Percentiles rank a stretch among this genome's conserved stretches.
Evolutionary conservation across 495 filamentous ascomycete genomes (phyloP).

Genomic region (Rhypophila decipiens): DNA sequence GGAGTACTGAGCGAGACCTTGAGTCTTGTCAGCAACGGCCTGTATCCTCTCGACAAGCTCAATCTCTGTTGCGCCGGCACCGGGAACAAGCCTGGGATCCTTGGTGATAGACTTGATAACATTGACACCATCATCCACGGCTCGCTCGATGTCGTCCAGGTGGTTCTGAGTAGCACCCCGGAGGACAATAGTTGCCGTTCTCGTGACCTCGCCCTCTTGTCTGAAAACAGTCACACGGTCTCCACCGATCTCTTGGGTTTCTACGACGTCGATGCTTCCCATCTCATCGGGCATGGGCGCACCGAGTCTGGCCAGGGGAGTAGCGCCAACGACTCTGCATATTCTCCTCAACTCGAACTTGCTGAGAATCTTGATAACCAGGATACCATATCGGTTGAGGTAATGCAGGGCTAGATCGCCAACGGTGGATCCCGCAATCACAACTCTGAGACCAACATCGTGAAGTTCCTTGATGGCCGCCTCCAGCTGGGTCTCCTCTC

Average conservation of each 20-base stretch:
- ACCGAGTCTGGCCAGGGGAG: constrained; percentile 87
- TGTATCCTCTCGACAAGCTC: constrained; percentile 89
- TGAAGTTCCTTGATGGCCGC: constrained; percentile 87
- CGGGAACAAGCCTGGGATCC: constrained; percentile 84
- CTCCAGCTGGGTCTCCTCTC: constrained; percentile 90
- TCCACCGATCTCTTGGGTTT: constrained; percentile 96
- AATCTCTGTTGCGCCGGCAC: constrained; percentile 93
- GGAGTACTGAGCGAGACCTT: constrained; percentile 85
- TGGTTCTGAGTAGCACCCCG: constrained; percentile 96
- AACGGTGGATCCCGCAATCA: constrained; percentile 84
- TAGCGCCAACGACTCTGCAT: constrained; percentile 94
- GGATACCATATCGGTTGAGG: constrained; percentile 91
- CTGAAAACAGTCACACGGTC: constrained; percentile 98
- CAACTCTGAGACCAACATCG: constrained; percentile 85
- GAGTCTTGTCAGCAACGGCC: constrained; percentile 81
- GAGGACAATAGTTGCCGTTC: constrained; percentile 91
- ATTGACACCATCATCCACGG: constrained; percentile 97
- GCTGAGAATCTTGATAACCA: constrained; percentile 94
- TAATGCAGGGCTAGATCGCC: constrained; percentile 97
- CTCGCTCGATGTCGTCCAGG: constrained; percentile 93
- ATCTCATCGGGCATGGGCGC: constrained; percentile 99
- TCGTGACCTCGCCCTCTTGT: constrained; percentile 87
- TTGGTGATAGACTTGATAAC: constrained; percentile 97
- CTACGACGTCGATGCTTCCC: constrained; percentile 89
- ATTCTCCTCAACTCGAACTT: constrained; percentile 94